These are phyloP conservation scores for Eucalyptus victrix DNA, from an alignment of 345 rosid genomes.

Conservation along the genomic window DNA sequence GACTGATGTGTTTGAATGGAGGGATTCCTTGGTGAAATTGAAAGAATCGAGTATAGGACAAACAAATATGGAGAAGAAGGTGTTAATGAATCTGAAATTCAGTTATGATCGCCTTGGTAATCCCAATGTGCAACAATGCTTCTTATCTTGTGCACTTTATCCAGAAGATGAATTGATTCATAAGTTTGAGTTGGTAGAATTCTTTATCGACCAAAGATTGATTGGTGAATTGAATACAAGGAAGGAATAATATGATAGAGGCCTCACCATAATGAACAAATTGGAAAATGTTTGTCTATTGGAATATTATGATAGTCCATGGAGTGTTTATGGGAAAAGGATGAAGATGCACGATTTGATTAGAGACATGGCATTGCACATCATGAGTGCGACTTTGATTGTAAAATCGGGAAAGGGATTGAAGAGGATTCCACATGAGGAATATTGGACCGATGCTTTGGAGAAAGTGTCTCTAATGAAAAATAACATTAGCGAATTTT, in stretches of 20 bases:
- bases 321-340: too few relatives aligned
- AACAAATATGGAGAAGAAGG: not conserved
- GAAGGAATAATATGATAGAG: not conserved
- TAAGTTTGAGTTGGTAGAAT: too few relatives aligned
- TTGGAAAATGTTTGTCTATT: not conserved
- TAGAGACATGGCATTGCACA: too few relatives aligned
- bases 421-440: fast-evolving
- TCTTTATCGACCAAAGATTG: not conserved
- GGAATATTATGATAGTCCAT: not conserved
- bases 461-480: too few relatives aligned
- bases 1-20: not conserved
- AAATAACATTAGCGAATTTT: fast-evolving
- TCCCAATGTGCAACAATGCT: not conserved
- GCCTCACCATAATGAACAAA: not conserved
- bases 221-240: not conserved
- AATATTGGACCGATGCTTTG: too few relatives aligned
- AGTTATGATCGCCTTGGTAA: not conserved
- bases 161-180: not conserved
- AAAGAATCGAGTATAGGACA: not conserved
- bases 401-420: fast-evolving
- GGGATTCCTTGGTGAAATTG: not conserved
- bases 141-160: conserved; percentile 12
- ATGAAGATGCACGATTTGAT: too few relatives aligned
- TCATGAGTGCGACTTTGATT: too few relatives aligned
- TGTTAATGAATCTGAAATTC: not conserved